Base-by-base conservation (phyloP, 2,329 filamentous ascomycete species). In the Fusarium torulosum region DNA sequence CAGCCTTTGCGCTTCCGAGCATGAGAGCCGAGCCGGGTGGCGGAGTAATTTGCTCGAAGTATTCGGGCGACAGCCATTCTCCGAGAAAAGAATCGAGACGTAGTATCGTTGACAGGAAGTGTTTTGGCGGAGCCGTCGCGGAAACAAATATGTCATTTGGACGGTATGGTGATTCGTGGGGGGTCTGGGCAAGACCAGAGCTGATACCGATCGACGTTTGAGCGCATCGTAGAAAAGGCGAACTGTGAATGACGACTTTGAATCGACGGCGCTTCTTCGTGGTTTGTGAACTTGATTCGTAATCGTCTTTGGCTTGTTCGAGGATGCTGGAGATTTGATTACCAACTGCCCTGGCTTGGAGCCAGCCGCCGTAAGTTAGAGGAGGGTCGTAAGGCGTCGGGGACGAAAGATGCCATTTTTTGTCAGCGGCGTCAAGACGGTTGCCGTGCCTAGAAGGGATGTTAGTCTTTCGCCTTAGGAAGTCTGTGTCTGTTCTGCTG, bases 361-460 rank as follows among this genome's bases (percentile, higher is more conserved):
- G 88, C 91, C 96, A 97, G 68, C 96, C 96, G 71, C 93, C 92
- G 76, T 97, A 98, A 4, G 94, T 97, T 59, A 99, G 85, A 49
- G 96, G 96, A 69, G 96, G 93, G 70, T 99, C 95, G 83, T 98
- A 99, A 3, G 96, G 96, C 7, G 93, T 94, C 2, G 94, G 92
- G 7, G 96, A 97, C 29, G 92, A 91, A 54, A 97, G 86, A 78
- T 97, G 93, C 96, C 96, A 99, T 78, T 93, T 89, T 77, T 94
- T 94, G 84, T 99, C 94, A 65, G 94, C 94, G 56, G 93, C 93
- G 78, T 99, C 96, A 59, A 99, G 90, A 71, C 96, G 91, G 73
- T 94, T 92, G 75, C 96, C 96, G 79, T 99, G 96, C 80, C 96
- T 90, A 60, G 19, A 52, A 23, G 35, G 13, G 20, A 59, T 15